Percentiles rank a stretch among this genome's conserved stretches.
These are phyloP conservation scores for Colletotrichum lupini DNA, from an alignment of 2,329 filamentous ascomycete genomes.

Conservation along the genomic window DNA sequence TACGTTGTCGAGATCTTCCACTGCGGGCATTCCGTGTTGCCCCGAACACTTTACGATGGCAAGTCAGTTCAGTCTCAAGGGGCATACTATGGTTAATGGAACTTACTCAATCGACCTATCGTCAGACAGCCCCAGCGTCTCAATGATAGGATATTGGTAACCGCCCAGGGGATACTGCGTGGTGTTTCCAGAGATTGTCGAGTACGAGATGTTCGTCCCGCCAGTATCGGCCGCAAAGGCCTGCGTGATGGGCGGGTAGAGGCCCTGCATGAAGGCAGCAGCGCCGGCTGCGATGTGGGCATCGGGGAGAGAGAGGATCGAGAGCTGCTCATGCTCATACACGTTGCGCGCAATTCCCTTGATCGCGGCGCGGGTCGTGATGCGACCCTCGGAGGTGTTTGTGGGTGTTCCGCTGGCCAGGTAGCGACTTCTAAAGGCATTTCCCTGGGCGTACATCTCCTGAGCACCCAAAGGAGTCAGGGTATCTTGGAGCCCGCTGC, in stretches of 20 bases:
- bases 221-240: constrained; percentile 50
- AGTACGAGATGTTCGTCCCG: constrained; percentile 38
- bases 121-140: constrained; percentile 60
- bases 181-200: constrained; percentile 61
- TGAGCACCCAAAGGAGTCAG: constrained; percentile 66
- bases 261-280: constrained; percentile 82
- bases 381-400: constrained; percentile 38
- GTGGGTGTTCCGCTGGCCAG: constrained; percentile 44
- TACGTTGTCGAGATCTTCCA: constrained; percentile 48
- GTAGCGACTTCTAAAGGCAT: constrained; percentile 61
- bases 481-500: constrained; percentile 41
- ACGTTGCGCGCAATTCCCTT: constrained; percentile 52
- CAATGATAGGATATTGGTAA: constrained; percentile 82
- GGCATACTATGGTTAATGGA: background rate
- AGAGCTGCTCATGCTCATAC: constrained; percentile 62
- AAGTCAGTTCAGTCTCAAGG: background rate
- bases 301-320: constrained; percentile 53
- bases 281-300: constrained; percentile 73
- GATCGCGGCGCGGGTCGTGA: constrained; percentile 51
- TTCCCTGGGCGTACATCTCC: constrained; percentile 62
- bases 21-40: constrained; percentile 49
- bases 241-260: constrained; percentile 78
- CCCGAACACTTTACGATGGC: constrained; percentile 49
- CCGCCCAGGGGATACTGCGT: constrained; percentile 77
- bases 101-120: constrained; percentile 58